Percentiles rank a stretch among this genome's conserved stretches.
These are phyloP conservation scores for Zygosaccharomyces bisporus DNA, from an alignment of 805 yeast species.

Conservation along the genomic window DNA sequence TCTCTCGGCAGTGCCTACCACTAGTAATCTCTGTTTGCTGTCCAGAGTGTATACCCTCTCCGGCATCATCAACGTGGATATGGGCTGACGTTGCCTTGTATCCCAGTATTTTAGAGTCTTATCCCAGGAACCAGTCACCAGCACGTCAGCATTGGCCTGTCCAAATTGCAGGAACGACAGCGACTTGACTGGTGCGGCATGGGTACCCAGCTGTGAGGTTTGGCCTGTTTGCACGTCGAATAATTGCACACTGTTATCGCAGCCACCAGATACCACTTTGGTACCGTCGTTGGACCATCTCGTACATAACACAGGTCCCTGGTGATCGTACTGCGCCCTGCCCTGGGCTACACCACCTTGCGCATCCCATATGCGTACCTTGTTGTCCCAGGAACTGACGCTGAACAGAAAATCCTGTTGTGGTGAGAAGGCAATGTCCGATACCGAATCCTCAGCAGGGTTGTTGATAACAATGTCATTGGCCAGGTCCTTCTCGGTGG, in stretches of 20 bases:
- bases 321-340: constrained; percentile 84
- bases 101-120: constrained; percentile 95
- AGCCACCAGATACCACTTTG: constrained; percentile 83
- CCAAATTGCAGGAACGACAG: constrained; percentile 82
- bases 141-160: constrained; percentile 68
- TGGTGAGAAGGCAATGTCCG: constrained; percentile 82
- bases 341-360: constrained; percentile 79
- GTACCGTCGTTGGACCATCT: constrained; percentile 87
- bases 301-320: constrained; percentile 77
- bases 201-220: constrained; percentile 77
- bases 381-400: constrained; percentile 91
- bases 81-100: constrained; percentile 75
- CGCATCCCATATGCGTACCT: constrained; percentile 88
- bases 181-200: constrained; percentile 71
- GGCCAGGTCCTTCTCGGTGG: constrained; percentile 42
- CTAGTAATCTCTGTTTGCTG: constrained; percentile 70
- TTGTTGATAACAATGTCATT: constrained; percentile 68
- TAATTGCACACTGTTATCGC: constrained; percentile 80
- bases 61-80: constrained; percentile 76
- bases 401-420: constrained; percentile 71
- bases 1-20: constrained; percentile 91
- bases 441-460: constrained; percentile 89
- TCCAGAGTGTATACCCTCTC: constrained; percentile 93
- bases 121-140: constrained; percentile 96
- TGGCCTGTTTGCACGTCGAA: constrained; percentile 83